Conservation (phyloP, 129 eudicot genomes). For the Sambucus nigra region DNA sequence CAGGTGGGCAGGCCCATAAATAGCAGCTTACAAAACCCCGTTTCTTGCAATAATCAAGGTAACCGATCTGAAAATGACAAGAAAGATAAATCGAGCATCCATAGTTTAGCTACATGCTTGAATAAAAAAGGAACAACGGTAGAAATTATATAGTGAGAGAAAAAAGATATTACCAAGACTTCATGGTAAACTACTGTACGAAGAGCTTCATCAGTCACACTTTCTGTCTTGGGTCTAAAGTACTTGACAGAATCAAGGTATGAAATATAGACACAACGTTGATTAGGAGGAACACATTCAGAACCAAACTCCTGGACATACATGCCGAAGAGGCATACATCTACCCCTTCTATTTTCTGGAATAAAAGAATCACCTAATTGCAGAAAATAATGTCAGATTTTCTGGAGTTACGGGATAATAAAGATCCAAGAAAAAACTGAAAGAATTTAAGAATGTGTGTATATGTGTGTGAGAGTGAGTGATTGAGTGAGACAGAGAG, state of each 20-base stretch:
- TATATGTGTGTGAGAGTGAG: too few species aligned
- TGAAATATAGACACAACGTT: slow-evolving; percentile 71
- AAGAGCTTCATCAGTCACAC: slow-evolving; percentile 65
- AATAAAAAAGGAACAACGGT: neutral
- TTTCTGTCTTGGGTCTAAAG: slow-evolving; percentile 62
- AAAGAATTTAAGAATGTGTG: too few species aligned
- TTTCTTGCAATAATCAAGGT: slow-evolving; percentile 89
- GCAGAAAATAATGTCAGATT: slow-evolving; percentile 15
- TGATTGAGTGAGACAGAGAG: too few species aligned
- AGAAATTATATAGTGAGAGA: slow-evolving; percentile 1
- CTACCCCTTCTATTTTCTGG: slow-evolving; percentile 85
- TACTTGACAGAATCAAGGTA: slow-evolving; percentile 87
- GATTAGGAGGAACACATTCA: slow-evolving; percentile 61
- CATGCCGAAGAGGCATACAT: slow-evolving; percentile 86
- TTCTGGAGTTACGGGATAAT: neutral
- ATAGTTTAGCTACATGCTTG: slow-evolving; percentile 3
- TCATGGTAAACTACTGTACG: slow-evolving; percentile 92
- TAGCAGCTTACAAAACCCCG: slow-evolving; percentile 77
- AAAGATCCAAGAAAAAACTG: too few species aligned
- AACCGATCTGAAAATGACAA: slow-evolving; percentile 52
- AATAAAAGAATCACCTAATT: slow-evolving; percentile 68
- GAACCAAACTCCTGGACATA: slow-evolving; percentile 92
- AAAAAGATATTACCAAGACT: slow-evolving; percentile 47
- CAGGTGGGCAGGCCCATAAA: slow-evolving; percentile 95
- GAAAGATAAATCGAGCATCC: neutral